phyloP scores from a whole-genome alignment of 805 yeast genomes.

The Ogataea degrootiae region DNA sequence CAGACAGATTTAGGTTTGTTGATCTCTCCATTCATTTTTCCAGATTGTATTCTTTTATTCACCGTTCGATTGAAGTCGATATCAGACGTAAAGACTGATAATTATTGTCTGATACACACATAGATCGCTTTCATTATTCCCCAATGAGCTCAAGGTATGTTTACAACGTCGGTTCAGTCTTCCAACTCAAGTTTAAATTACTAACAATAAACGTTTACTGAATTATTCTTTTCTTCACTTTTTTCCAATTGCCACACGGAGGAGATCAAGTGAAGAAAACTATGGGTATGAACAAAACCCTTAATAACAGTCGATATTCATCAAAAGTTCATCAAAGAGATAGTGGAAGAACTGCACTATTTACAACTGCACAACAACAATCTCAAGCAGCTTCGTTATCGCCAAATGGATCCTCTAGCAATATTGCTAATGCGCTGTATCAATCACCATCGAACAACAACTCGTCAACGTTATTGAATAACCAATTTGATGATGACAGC shows the following conservation, averaged over 20 bases:
- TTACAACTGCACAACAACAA: slow-evolving; percentile 17
- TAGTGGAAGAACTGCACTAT: slow-evolving; percentile 21
- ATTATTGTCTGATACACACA: no score
- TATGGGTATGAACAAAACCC: background rate
- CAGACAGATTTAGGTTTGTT: no score
- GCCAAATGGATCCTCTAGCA: slow-evolving; percentile 1
- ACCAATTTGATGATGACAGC: slow-evolving; percentile 4
- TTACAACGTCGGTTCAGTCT: background rate
- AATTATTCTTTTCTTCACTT: no score
- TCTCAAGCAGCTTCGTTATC: slow-evolving; percentile 11
- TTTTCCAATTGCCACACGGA: no score
- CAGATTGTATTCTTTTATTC: no score
- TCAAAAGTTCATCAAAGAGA: slow-evolving; percentile 29
- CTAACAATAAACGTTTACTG: background rate
- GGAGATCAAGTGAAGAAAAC: background rate
- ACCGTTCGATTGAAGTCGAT: no score
- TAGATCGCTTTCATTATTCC: background rate
- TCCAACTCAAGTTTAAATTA: background rate
- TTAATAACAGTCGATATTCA: slow-evolving; percentile 23
- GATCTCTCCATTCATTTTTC: no score
- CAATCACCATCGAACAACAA: slow-evolving; percentile 1
- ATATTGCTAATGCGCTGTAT: slow-evolving; percentile 3
- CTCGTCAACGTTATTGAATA: slow-evolving; percentile 9
- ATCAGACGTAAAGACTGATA: no score
- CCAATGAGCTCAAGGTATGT: slow-evolving; percentile 18